Base-by-base conservation (phyloP, 2,329 filamentous ascomycete genomes). In the Pseudocercospora fijiensis region DNA sequence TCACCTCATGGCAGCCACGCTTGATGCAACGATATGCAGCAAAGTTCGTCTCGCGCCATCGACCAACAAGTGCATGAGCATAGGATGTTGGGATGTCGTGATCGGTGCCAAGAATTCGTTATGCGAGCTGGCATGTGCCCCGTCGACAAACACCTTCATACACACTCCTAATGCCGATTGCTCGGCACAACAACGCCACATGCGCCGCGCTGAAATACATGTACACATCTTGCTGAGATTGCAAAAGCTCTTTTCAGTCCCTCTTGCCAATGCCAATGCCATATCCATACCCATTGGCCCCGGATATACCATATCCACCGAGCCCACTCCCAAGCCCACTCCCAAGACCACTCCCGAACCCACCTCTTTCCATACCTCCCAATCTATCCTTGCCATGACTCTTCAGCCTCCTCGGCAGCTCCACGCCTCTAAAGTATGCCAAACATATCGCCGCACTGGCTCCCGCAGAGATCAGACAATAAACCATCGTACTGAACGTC, bases 351-450 rank as follows among this genome's bases (percentile, higher is more conserved):
- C 30, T 45, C 16, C 62, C 62, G n/a, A 75, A 57, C 43, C 75
- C 71, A 62, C 75, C 78, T 61, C 78, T 76, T 63, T 79, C 76
- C 62, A 76, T 72, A 1, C 76, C 78, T 67, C 62, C 75, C 73
- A 73, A 71, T 68, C 82, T 78, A 70, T 86, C 85, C 57, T 82
- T 82, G 49, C 85, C 85, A 76, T 87, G 85, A 59, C 82, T 79
- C 78, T 81, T 85, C 67, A 83, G 71, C 64, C 82, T 74, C 47
- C 82, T 73, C 59, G 82, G 82, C 67, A 84, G 65, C 76, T 78
- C 84, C 67, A 83, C 81, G 60, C 75, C 85, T 71, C 82, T 71
- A 65, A 84, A 84, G 74, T 85, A 87, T 7, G 81, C 80, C 57
- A 86, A 74, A 59, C 83, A 85, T 57, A 83, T 76, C 22, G 81